phyloP scores from a whole-genome alignment of 805 yeast genomes.

The Kuraishia cidri region DNA sequence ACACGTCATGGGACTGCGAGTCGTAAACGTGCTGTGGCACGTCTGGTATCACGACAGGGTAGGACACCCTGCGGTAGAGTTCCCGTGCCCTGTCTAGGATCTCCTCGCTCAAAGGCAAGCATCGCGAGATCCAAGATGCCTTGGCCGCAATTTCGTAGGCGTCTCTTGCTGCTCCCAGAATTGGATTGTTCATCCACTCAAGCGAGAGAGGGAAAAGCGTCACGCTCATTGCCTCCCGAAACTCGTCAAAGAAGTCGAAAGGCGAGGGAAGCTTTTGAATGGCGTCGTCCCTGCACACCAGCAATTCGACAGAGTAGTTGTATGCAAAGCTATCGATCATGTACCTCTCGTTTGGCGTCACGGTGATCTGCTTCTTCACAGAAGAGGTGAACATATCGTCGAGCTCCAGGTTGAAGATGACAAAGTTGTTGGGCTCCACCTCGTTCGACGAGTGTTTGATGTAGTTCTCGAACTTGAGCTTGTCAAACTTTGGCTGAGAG shows the following conservation, averaged over 20 bases:
- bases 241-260: slow-evolving; percentile 23
- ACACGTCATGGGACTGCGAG: not conserved
- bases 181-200: slow-evolving; percentile 32
- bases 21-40: not conserved
- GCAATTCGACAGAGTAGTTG: slow-evolving; percentile 27
- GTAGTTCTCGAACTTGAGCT: slow-evolving; percentile 1
- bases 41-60: not conserved
- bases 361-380: not conserved
- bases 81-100: not conserved
- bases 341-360: slow-evolving; percentile 5
- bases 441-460: slow-evolving; percentile 5
- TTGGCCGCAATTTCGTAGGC: slow-evolving; percentile 29
- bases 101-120: slow-evolving; percentile 6
- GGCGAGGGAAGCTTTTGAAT: slow-evolving; percentile 29
- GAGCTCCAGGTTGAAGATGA: not conserved
- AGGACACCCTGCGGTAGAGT: slow-evolving; percentile 1
- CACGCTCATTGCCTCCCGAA: slow-evolving; percentile 16
- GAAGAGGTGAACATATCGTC: not conserved
- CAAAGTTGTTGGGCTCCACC: slow-evolving; percentile 4
- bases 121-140: slow-evolving; percentile 21
- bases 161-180: slow-evolving; percentile 28
- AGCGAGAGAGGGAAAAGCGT: slow-evolving; percentile 23
- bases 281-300: slow-evolving; percentile 23
- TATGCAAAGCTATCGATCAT: slow-evolving; percentile 20
- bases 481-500: slow-evolving; percentile 2